Base-by-base conservation (phyloP, 2,329 filamentous ascomycete genomes). In the Hymenoscyphus fraxineus region DNA sequence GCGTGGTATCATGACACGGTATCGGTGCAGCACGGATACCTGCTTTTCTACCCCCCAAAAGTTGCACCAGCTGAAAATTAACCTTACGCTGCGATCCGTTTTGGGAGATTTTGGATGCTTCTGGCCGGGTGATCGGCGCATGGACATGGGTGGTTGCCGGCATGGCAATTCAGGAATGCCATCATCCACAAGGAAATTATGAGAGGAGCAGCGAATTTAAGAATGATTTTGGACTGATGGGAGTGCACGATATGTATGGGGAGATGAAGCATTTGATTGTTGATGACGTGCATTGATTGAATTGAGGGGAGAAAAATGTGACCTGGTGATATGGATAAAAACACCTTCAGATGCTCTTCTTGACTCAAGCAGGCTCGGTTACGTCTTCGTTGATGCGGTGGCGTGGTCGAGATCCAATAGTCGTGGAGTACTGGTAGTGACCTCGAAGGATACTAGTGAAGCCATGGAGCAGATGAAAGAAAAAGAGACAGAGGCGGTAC, bases 121-220 rank as follows among this genome's bases (percentile, higher is more conserved):
- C 47, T 54, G 47, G 47, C 47, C 47, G n/a, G 57, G n/a, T 27
- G 60, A 61, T 61, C 60, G 44, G 35, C 51, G 40, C 60, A 56
- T 27, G 60, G 60, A 61, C 54, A 61, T 35, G 51, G 51, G 31
- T 10, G 9, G 32, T 55, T 61, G 22, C 31, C 32, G 40, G 9
- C 13, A 61, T 61, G 60, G 60, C 44, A 61, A 57, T 61, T 51
- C 31, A 55, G 60, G 39, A 61, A 61, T 61, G 60, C 51, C 60
- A 61, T 61, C 47, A 40, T 61, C 31, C 41, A 58, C 7, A 31
- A 58, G 3, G 10, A 32, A 15, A 32, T 19, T 22, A 31, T 27
- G 31, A 12, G 19, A 39, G 16, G 15, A 58, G 56, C 56, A 27
- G 12, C n/a, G 10, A 9, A 6, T 3, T 9, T n/a, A 10, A 19